These are phyloP conservation scores for Populus hybrid DNA, from an alignment of 441 rosid species.

Conservation along the genomic window DNA sequence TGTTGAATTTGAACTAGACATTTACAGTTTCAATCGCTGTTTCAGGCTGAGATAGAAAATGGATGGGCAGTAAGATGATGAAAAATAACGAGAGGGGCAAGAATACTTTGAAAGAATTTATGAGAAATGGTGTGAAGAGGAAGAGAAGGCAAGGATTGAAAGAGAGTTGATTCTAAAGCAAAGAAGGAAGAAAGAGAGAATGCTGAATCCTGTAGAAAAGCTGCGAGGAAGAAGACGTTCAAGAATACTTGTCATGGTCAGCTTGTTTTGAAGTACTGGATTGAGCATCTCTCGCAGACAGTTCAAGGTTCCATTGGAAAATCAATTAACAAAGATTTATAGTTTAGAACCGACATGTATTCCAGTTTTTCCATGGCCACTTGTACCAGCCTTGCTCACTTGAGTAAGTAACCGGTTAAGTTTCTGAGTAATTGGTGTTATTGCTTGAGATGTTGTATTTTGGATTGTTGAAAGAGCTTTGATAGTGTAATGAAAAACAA, in stretches of 20 bases:
- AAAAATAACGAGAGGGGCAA: conserved; percentile 30
- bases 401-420: background rate
- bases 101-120: conserved; percentile 49
- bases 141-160: conserved; percentile 68
- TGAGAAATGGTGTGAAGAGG: conserved; percentile 62
- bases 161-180: conserved; percentile 55
- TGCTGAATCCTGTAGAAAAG: conserved; percentile 68
- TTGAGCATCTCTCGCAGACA: conserved; percentile 70
- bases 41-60: conserved; percentile 33
- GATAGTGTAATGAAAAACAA: background rate
- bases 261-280: conserved; percentile 85
- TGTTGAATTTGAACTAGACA: background rate
- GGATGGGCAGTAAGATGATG: conserved; percentile 28
- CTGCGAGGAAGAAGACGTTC: conserved; percentile 60
- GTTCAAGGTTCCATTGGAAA: conserved; percentile 42
- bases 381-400: background rate
- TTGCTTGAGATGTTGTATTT: background rate
- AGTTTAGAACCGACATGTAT: too few species aligned
- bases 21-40: background rate
- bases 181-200: conserved; percentile 68
- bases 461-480: background rate
- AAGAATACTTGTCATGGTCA: conserved; percentile 75
- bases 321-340: background rate
- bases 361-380: background rate
- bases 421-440: background rate